These are phyloP conservation scores for Tetragonia tetragonoides DNA, from an alignment of 148 eudicot genomes.

Conservation along the genomic window DNA sequence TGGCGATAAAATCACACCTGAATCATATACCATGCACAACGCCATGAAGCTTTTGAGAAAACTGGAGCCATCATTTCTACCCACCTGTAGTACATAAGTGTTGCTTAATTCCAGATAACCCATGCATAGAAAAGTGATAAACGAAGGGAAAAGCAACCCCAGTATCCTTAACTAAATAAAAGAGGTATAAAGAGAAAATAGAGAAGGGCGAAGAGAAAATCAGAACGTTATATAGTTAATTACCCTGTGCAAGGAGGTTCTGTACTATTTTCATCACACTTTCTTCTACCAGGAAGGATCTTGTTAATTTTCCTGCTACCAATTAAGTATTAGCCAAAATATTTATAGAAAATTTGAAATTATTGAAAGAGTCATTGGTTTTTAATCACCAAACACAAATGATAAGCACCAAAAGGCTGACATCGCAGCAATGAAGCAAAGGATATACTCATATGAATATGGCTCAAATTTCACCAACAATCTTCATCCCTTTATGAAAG, in stretches of 20 bases:
- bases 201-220: not conserved
- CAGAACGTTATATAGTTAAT: not conserved
- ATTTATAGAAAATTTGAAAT: not conserved
- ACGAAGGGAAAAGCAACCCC: not conserved
- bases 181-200: not conserved
- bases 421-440: not conserved
- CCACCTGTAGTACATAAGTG: constrained; percentile 36
- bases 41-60: constrained; percentile 65
- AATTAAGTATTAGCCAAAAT: constrained; percentile 12
- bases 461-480: not conserved
- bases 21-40: constrained; percentile 66
- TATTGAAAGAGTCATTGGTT: not conserved
- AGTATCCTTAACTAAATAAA: not conserved
- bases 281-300: constrained; percentile 36
- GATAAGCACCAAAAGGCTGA: not conserved
- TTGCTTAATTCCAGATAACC: not conserved
- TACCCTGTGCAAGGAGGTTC: constrained; percentile 75
- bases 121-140: not conserved
- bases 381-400: not conserved
- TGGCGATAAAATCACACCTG: constrained; percentile 40
- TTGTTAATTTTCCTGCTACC: constrained; percentile 44
- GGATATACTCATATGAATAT: not conserved
- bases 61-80: constrained; percentile 86
- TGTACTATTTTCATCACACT: constrained; percentile 48
- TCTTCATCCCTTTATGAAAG: not conserved